Conservation (phyloP, 495 filamentous ascomycete species). For the Hypoxylon rickii region DNA sequence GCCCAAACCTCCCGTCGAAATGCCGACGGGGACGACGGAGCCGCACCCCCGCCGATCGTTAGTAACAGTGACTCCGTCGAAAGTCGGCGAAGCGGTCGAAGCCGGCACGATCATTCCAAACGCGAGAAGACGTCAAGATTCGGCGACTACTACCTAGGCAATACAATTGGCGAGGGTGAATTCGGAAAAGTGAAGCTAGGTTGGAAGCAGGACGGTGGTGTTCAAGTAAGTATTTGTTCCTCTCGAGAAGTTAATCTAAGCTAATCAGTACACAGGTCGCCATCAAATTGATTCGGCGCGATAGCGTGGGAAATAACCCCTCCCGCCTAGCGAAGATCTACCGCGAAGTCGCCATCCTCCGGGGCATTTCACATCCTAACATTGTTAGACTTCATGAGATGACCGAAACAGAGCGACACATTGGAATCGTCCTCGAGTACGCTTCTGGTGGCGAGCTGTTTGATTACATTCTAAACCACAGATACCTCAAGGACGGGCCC, state of each 20-base stretch:
- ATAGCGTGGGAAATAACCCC: constrained; percentile 83
- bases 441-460: constrained; percentile 97
- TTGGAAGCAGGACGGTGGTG: constrained; percentile 95
- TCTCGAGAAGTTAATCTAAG: not conserved
- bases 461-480: constrained; percentile 95
- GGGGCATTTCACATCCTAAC: constrained; percentile 87
- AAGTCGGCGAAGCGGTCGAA: constrained; percentile 63
- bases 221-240: constrained; percentile 58
- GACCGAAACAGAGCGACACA: constrained; percentile 94
- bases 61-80: constrained; percentile 62
- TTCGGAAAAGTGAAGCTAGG: constrained; percentile 99
- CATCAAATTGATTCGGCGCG: constrained; percentile 95
- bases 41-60: constrained; percentile 59
- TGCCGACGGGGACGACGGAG: constrained; percentile 51
- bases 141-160: constrained; percentile 91
- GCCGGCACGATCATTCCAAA: constrained; percentile 75
- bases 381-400: constrained; percentile 98
- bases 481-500: constrained; percentile 91
- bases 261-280: constrained; percentile 67
- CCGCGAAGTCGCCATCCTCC: constrained; percentile 90
- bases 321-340: constrained; percentile 93
- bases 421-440: constrained; percentile 98
- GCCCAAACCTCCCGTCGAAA: constrained; percentile 45
- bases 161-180: constrained; percentile 97
- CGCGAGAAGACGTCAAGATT: constrained; percentile 81